Conservation (phyloP, 768 basidiomycete genomes). For the Psilocybe azurescens region DNA sequence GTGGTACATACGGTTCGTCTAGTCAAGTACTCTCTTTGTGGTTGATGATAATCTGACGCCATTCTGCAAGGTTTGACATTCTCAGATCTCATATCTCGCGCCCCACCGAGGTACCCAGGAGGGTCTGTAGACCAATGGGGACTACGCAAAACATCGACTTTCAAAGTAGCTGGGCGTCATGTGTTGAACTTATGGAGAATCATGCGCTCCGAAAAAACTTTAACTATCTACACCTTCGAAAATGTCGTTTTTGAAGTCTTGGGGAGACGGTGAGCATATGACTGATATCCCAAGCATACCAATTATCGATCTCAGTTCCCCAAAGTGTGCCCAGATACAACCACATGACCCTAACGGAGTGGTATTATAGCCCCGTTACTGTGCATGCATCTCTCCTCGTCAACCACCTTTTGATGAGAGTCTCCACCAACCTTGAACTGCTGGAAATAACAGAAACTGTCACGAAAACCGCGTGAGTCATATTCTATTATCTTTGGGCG, state of each 20-base stretch:
- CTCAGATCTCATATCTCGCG: conserved; percentile 76
- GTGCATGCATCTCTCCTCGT: conserved; percentile 60
- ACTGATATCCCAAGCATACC: not conserved
- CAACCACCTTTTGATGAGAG: conserved; percentile 67
- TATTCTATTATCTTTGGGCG: not conserved
- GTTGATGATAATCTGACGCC: conserved; percentile 1
- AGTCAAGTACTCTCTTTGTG: not conserved
- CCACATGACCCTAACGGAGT: conserved; percentile 60
- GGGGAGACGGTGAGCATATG: conserved; percentile 62
- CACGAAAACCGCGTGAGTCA: conserved; percentile 86
- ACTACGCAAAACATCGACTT: conserved; percentile 74
- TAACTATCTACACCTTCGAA: conserved; percentile 87
- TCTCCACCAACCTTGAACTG: conserved; percentile 75
- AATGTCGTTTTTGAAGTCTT: conserved; percentile 87
- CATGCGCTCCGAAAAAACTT: conserved; percentile 81
- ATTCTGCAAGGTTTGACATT: conserved; percentile 68
- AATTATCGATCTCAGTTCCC: not conserved
- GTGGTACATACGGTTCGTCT: conserved; percentile 56
- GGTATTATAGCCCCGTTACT: conserved; percentile 69
- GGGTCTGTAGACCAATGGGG: conserved; percentile 67
- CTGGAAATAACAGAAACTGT: conserved; percentile 82
- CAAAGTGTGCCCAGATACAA: conserved; percentile 80
- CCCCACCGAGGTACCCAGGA: conserved; percentile 49
- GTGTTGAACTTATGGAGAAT: conserved; percentile 93
- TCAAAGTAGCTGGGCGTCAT: conserved; percentile 87